Evolutionary conservation across 208 protist genomes (phyloP).

Genomic region (Leishmania tropica): DNA sequence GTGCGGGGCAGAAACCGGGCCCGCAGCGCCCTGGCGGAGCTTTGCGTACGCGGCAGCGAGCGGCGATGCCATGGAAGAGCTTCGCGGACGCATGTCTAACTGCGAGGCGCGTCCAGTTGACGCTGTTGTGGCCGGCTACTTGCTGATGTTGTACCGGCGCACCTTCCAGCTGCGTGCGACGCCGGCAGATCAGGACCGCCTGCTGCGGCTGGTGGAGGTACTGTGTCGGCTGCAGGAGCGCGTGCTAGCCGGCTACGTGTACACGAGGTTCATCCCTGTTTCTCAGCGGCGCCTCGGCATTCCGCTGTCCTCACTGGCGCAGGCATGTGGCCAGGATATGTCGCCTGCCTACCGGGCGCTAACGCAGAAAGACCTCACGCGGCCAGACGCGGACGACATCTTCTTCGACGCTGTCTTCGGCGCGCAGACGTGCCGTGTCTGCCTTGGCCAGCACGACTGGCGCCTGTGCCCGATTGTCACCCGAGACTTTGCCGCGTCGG

Average conservation of each 20-base stretch:
- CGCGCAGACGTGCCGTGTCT: conserved; percentile 69
- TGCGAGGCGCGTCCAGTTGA: conserved; percentile 59
- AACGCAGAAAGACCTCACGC: conserved; percentile 17
- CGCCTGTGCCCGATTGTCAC: conserved; percentile 81
- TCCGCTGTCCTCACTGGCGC: conserved; percentile 17
- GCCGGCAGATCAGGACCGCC: conserved; percentile 70
- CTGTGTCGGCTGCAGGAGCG: conserved; percentile 77
- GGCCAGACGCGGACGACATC: conserved; percentile 36
- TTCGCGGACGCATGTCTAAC: conserved; percentile 75
- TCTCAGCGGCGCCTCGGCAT: conserved; percentile 20
- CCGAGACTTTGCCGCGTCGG: conserved; percentile 60
- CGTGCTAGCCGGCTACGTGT: conserved; percentile 83
- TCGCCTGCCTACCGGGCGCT: conserved; percentile 35
- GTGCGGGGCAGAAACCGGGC: conserved; percentile 83
- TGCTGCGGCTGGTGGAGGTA: conserved; percentile 58
- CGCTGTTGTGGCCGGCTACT: conserved; percentile 74
- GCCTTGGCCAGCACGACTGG: conserved; percentile 80
- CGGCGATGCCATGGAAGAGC: conserved; percentile 66
- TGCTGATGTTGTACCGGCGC: conserved; percentile 86
- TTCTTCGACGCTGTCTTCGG: conserved; percentile 73
- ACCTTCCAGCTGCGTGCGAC: conserved; percentile 71
- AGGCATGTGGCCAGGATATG: conserved; percentile 39
- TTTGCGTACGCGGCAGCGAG: conserved; percentile 56
- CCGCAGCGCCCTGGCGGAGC: conserved; percentile 66
- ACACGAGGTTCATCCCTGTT: conserved; percentile 68